Base-by-base conservation (phyloP, 192 early-diverging fungal genomes). In the Entomortierella beljakovae region DNA sequence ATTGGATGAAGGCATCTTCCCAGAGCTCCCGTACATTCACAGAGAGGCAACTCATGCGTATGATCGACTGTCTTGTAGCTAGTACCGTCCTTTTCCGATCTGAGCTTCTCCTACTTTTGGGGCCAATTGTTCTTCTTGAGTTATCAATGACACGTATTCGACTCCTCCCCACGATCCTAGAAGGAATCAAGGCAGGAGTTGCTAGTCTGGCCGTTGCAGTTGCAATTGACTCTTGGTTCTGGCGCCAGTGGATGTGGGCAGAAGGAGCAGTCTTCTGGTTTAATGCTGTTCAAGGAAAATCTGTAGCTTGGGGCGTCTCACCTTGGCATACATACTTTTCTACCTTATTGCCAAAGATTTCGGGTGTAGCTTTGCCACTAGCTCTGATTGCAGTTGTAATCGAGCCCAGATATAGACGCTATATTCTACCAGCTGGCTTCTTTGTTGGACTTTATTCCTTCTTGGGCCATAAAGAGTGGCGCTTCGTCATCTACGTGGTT, bases 401-500 rank as follows among this genome's bases (percentile, higher is more conserved):
- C 0, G 88, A 92, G 64, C 57, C 7, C 3, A 83, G 89, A 26
- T 80, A 83, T 7, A 70, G 86, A 18, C 81, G 82, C 15, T 76
- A 92, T 10, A 72, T 93, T 5, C 34, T 81, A 13, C 91, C 93
- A 0, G 82, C 82, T 3, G 10, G 86, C 4, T 71, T 83, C 1
- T 94, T 90, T 63, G 84, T 96, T 13, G 53, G 65, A 3, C 31
- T 88, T 4, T 94, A 94, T 57, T 96, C 95, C 20, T 83, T 88
- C 29, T 84, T 95, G 38, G 87, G 88, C 15, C 97, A 99, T 81
- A 99, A 99, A 79, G 97, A 99, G 70, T 97, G 95, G 94, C 85
- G 97, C 16, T 99, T 99, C 74, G 88, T 99, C 1, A 75, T 97
- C 3, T 95, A 96, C 28, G 86, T 88, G 16, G 84, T 99, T 15